Evolutionary conservation across 768 basidiomycete species (phyloP).

Genomic region (Boletus speciosus): DNA sequence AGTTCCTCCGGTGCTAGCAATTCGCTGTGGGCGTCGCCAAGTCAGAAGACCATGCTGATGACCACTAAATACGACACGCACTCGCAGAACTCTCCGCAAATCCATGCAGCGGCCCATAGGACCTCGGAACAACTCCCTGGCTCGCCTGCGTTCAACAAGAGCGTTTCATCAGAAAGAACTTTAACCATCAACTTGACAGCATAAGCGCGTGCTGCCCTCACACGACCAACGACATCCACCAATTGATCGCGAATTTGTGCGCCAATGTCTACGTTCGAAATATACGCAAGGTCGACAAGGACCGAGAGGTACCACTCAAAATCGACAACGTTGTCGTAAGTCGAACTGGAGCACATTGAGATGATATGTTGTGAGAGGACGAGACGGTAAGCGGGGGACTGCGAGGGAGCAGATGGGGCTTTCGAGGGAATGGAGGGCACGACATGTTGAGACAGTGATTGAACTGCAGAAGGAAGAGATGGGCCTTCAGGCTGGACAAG

Average conservation of each 20-base stretch:
- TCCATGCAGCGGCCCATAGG: constrained; percentile 93
- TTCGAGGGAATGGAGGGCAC: constrained; percentile 37
- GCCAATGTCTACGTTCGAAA: constrained; percentile 79
- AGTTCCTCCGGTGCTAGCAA: constrained; percentile 75
- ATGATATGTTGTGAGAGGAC: constrained; percentile 79
- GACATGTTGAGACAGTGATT: constrained; percentile 51
- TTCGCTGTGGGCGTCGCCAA: constrained; percentile 46
- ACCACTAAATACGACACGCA: constrained; percentile 36
- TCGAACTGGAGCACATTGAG: constrained; percentile 78
- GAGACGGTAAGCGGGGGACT: constrained; percentile 83
- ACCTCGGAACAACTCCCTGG: constrained; percentile 79
- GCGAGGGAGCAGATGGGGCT: constrained; percentile 48
- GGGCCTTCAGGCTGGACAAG: constrained; percentile 61
- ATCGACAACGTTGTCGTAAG: constrained; percentile 84
- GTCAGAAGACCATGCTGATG: not conserved
- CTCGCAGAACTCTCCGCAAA: constrained; percentile 93
- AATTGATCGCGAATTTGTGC: constrained; percentile 76
- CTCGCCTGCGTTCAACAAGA: constrained; percentile 64
- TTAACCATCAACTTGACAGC: constrained; percentile 83
- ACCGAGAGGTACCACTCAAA: constrained; percentile 99
- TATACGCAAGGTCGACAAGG: constrained; percentile 85
- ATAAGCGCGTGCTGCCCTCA: constrained; percentile 68
- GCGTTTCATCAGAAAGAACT: constrained; percentile 72
- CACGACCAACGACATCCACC: constrained; percentile 83
- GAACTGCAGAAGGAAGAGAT: constrained; percentile 54